These are phyloP conservation scores for Tripterygium wilfordii DNA, from an alignment of 177 flowering plant genomes.

Conservation along the genomic window DNA sequence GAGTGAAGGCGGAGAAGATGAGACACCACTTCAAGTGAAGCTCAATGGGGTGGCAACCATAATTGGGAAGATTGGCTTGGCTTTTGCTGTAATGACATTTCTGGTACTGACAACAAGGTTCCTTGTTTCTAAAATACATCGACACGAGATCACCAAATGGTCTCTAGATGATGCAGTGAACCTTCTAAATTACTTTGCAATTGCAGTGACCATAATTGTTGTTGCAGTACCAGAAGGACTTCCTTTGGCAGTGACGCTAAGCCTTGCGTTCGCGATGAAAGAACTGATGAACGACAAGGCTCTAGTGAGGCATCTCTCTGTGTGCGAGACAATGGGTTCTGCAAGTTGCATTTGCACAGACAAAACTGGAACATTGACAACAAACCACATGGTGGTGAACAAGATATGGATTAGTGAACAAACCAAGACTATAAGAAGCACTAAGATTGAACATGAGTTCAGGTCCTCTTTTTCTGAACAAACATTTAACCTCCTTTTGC, in stretches of 20 bases:
- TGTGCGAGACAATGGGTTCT: slow-evolving; percentile 72
- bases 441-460: not conserved
- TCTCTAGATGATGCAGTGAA: slow-evolving; percentile 30
- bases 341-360: slow-evolving; percentile 60
- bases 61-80: slow-evolving; percentile 59
- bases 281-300: slow-evolving; percentile 52
- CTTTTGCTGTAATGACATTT: slow-evolving; percentile 49
- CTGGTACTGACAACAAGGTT: slow-evolving; percentile 35
- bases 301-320: slow-evolving; percentile 55
- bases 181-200: slow-evolving; percentile 43
- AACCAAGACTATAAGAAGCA: slow-evolving; percentile 10
- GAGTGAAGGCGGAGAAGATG: slow-evolving; percentile 49
- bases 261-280: slow-evolving; percentile 71
- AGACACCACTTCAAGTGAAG: slow-evolving; percentile 67
- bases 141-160: slow-evolving; percentile 30
- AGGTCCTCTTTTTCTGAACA: slow-evolving; percentile 18
- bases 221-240: slow-evolving; percentile 74
- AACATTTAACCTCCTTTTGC: slow-evolving; percentile 19
- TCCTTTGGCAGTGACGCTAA: slow-evolving; percentile 62
- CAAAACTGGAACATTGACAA: slow-evolving; percentile 61
- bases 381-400: slow-evolving; percentile 58
- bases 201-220: slow-evolving; percentile 57
- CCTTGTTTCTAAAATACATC: slow-evolving; percentile 25
- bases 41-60: slow-evolving; percentile 65
- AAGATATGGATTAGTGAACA: slow-evolving; percentile 41